Percentiles rank a stretch among this genome's conserved stretches.
These are phyloP conservation scores for Papiliotrema nemorosa DNA, from an alignment of 1,284 basidiomycete species.

Conservation along the genomic window DNA sequence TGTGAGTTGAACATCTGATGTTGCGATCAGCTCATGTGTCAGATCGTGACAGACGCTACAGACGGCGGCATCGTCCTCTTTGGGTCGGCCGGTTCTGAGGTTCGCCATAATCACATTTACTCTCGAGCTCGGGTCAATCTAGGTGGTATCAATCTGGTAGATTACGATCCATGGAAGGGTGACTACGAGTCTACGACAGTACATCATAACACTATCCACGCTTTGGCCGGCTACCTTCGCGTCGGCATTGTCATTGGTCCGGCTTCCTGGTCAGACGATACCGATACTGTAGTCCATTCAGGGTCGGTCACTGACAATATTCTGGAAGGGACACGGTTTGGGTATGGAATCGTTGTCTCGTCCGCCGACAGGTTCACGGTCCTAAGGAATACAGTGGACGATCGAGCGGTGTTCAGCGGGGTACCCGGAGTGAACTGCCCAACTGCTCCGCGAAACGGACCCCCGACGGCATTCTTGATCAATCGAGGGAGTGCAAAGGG, in stretches of 20 bases:
- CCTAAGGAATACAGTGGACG: constrained; percentile 34
- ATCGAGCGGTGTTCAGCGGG: constrained; percentile 37
- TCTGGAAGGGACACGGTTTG: constrained; percentile 43
- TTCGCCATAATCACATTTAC: constrained; percentile 44
- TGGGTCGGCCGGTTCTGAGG: constrained; percentile 42
- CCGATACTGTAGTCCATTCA: constrained; percentile 42
- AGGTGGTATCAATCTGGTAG: constrained; percentile 51
- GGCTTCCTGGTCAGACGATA: constrained; percentile 50
- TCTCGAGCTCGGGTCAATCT: constrained; percentile 45
- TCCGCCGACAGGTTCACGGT: constrained; percentile 46
- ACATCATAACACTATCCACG: constrained; percentile 45
- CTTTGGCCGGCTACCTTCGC: constrained; percentile 44
- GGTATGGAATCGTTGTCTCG: constrained; percentile 49
- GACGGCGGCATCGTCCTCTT: constrained; percentile 51
- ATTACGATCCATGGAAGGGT: constrained; percentile 49
- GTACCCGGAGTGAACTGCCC: constrained; percentile 43
- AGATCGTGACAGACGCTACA: constrained; percentile 49
- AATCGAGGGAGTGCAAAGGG: constrained; percentile 45
- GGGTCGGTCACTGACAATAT: constrained; percentile 45
- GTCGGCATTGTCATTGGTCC: constrained; percentile 49
- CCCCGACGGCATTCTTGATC: constrained; percentile 46
- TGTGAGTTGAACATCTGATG: constrained; percentile 22
- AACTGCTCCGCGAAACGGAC: constrained; percentile 44
- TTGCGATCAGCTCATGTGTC: background rate
- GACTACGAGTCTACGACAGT: constrained; percentile 46